phyloP scores from a whole-genome alignment of 352 stramenopile species.

The Pythium biforme region DNA sequence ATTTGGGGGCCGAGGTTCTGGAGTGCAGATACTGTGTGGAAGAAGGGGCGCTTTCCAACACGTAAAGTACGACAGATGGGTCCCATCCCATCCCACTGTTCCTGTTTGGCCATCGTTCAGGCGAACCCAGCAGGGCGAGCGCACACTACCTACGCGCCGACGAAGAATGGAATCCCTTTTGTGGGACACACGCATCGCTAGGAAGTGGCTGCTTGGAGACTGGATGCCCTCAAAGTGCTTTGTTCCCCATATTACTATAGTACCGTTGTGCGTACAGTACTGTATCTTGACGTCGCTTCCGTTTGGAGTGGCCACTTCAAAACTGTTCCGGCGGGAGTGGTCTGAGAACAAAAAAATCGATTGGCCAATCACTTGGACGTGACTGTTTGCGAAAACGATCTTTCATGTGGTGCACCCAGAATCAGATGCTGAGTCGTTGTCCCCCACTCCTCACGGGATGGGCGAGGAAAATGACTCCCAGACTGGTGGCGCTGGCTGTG shows the following conservation, averaged over 20 bases:
- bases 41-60: background rate
- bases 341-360: background rate
- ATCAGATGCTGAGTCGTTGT: background rate
- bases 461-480: too few relatives aligned
- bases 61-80: constrained; percentile 9
- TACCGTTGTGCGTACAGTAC: too few relatives aligned
- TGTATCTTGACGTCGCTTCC: too few relatives aligned
- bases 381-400: constrained; percentile 17
- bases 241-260: too few relatives aligned
- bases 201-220: too few relatives aligned
- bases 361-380: constrained; percentile 2
- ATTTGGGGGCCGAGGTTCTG: constrained; percentile 15
- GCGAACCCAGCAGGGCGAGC: background rate
- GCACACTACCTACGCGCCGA: too few relatives aligned
- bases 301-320: background rate
- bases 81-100: background rate
- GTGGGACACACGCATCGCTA: too few relatives aligned
- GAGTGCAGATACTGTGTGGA: constrained; percentile 15
- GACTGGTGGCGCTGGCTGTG: too few relatives aligned
- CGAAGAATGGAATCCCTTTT: too few relatives aligned
- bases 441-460: background rate
- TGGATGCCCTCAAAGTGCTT: too few relatives aligned
- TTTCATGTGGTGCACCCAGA: constrained; percentile 7
- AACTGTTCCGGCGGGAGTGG: too few relatives aligned
- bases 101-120: constrained; percentile 2